Conservation (phyloP, 306 rosid genomes). For the Senna siamea region DNA sequence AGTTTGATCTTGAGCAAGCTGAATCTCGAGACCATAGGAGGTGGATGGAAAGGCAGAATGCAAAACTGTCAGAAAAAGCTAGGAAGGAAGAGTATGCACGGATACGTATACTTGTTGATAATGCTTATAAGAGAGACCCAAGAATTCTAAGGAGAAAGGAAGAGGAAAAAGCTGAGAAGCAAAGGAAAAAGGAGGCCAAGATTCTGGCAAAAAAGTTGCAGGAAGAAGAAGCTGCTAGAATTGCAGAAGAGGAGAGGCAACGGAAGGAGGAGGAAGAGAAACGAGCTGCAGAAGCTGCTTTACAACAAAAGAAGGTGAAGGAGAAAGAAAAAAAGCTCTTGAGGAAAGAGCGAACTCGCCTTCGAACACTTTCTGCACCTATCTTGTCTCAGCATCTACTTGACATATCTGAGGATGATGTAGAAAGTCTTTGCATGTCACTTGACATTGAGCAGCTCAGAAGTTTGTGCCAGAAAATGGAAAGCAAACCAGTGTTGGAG, state of each 20-base stretch:
- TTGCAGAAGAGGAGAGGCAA: slow-evolving; percentile 78
- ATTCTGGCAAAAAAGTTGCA: slow-evolving; percentile 77
- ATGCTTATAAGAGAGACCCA: slow-evolving; percentile 93
- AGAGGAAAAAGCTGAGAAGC: slow-evolving; percentile 84
- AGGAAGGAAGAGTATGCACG: slow-evolving; percentile 94
- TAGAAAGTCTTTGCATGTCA: slow-evolving; percentile 77
- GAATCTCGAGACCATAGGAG: slow-evolving; percentile 95
- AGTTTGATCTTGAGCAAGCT: slow-evolving; percentile 95
- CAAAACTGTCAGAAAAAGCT: slow-evolving; percentile 87
- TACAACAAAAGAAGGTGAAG: slow-evolving; percentile 77
- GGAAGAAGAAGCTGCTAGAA: slow-evolving; percentile 91
- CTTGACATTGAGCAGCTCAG: slow-evolving; percentile 68
- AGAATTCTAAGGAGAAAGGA: slow-evolving; percentile 89
- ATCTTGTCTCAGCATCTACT: slow-evolving; percentile 55
- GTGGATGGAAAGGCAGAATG: slow-evolving; percentile 99
- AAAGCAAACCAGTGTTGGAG: slow-evolving; percentile 57
- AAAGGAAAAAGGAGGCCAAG: slow-evolving; percentile 86
- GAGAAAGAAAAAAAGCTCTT: slow-evolving; percentile 96
- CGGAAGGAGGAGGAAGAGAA: slow-evolving; percentile 77
- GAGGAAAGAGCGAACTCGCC: slow-evolving; percentile 89
- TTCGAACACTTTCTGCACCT: slow-evolving; percentile 73
- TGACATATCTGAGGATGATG: slow-evolving; percentile 65
- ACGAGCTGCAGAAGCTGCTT: slow-evolving; percentile 83
- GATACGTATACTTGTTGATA: slow-evolving; percentile 86
- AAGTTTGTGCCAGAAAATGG: slow-evolving; percentile 75